phyloP scores from a whole-genome alignment of 176 grass and related monocot species.

The Poa annua region DNA sequence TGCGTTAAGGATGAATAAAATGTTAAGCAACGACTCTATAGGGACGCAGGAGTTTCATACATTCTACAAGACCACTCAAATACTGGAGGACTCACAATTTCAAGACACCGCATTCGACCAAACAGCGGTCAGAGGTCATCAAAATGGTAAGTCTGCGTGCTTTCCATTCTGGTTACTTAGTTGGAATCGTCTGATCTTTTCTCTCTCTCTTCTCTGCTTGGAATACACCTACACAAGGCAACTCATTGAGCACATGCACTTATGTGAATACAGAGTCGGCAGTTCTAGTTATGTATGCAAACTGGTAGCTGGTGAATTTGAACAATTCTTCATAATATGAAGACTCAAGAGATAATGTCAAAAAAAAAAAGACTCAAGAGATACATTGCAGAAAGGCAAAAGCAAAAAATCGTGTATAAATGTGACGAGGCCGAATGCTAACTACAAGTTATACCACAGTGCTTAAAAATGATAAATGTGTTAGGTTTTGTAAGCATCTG shows the following conservation, averaged over 20 bases:
- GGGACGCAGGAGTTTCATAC: slow-evolving; percentile 55
- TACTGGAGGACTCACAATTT: slow-evolving; percentile 45
- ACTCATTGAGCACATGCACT: neutral
- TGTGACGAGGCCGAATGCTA: neutral
- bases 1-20: slow-evolving; percentile 78
- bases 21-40: slow-evolving; percentile 65
- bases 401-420: neutral
- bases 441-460: neutral
- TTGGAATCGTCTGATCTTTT: slow-evolving; percentile 21
- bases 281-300: slow-evolving; percentile 3
- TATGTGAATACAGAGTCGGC: neutral
- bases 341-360: neutral
- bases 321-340: slow-evolving; percentile 23
- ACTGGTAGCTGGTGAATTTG: neutral
- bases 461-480: neutral
- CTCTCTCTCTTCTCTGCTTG: slow-evolving; percentile 3
- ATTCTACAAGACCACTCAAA: slow-evolving; percentile 51
- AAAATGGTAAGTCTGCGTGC: slow-evolving; percentile 54
- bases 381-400: neutral
- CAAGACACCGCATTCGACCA: slow-evolving; percentile 32
- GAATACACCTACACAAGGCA: slow-evolving; percentile 1
- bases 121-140: slow-evolving; percentile 43
- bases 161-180: slow-evolving; percentile 13
- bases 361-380: neutral
- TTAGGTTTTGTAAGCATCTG: neutral